Base-by-base conservation (phyloP, 176 grass and related monocot genomes). In the Phragmites australis region DNA sequence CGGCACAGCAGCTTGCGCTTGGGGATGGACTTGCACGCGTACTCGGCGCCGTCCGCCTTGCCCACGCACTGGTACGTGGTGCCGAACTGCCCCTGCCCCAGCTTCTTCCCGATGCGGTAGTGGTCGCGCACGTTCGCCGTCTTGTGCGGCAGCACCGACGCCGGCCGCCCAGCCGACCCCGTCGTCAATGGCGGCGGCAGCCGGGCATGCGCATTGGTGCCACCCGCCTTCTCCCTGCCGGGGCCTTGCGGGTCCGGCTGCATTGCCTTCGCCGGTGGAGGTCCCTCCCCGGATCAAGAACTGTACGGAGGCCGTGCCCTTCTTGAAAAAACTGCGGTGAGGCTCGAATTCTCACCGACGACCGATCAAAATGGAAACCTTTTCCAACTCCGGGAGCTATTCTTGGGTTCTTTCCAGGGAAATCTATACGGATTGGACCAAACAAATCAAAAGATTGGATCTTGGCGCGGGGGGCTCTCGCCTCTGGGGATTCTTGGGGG, bases 21-120 rank as follows among this genome's bases (percentile, higher is more conserved):
- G 78, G 94, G 91, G 79, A 94, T 97, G 68, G 94, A 97, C 73
- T 97, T 97, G 91, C 94, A 97, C 21, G 94, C 94, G 74, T 92
- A 97, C 75, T 94, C 80, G 48, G 45, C 52, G 68, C 89, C 91
- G 49, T 90, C 80, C 16, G 83, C 78, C 77, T 97, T 97, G 56
- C 68, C 85, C 34, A 90, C 88, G 89, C 94, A 97, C 81, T 92
- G 79, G 77, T 97, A 97, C 67, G 94, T 97, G 42, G 94, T 97
- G 72, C 94, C 94, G 70, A 97, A 97, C 83, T 94, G 91, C 32
- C 94, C 94, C 87, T 97, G 94, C 51, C 94, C 94, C 4, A 97
- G 87, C 92, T 97, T 97, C 85, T 94, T 97, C 40, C 94, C 92
- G 76, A 97, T 94, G 50, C 91, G 91, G 85, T 94, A 94, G 82